These are phyloP conservation scores for Wickerhamomyces canadensis DNA, from an alignment of 805 yeast species.

Conservation along the genomic window DNA sequence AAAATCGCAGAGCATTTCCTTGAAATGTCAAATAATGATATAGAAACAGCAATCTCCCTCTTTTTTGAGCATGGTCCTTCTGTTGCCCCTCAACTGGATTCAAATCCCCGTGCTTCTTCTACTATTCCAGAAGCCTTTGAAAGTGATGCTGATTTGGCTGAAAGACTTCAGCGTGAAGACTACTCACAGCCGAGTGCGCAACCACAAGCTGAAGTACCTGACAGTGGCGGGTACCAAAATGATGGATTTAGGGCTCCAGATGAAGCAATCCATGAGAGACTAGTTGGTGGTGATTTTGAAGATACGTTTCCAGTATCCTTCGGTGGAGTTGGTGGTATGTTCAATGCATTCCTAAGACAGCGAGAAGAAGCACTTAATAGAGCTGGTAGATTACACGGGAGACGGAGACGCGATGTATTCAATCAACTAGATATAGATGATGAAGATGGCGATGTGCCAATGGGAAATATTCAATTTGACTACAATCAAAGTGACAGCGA, in stretches of 20 bases:
- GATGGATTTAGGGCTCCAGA: slow-evolving; percentile 71
- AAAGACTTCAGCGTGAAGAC: slow-evolving; percentile 58
- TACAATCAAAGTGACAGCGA: slow-evolving; percentile 27
- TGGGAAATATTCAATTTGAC: no score
- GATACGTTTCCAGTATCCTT: slow-evolving; percentile 29
- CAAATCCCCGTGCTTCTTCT: background rate
- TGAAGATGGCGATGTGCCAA: background rate
- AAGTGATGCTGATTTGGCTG: slow-evolving; percentile 52
- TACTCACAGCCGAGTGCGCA: slow-evolving; percentile 24
- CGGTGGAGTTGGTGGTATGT: slow-evolving; percentile 34
- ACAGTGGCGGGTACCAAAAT: slow-evolving; percentile 17
- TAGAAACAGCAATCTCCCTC: slow-evolving; percentile 81
- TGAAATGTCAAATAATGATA: slow-evolving; percentile 68
- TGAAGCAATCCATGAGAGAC: slow-evolving; percentile 71
- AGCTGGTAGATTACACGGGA: slow-evolving; percentile 27
- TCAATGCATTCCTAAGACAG: slow-evolving; percentile 2
- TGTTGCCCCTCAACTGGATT: slow-evolving; percentile 6
- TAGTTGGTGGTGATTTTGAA: slow-evolving; percentile 40
- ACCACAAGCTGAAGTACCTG: no score
- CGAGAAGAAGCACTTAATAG: slow-evolving; percentile 10
- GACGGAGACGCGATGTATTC: slow-evolving; percentile 27
- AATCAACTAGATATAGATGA: slow-evolving; percentile 28
- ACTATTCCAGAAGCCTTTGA: background rate
- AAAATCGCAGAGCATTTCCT: slow-evolving; percentile 69
- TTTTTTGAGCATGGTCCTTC: slow-evolving; percentile 64